These are phyloP conservation scores for Spathaspora sp. DNA, from an alignment of 1,139 yeast genomes.

Conservation along the genomic window DNA sequence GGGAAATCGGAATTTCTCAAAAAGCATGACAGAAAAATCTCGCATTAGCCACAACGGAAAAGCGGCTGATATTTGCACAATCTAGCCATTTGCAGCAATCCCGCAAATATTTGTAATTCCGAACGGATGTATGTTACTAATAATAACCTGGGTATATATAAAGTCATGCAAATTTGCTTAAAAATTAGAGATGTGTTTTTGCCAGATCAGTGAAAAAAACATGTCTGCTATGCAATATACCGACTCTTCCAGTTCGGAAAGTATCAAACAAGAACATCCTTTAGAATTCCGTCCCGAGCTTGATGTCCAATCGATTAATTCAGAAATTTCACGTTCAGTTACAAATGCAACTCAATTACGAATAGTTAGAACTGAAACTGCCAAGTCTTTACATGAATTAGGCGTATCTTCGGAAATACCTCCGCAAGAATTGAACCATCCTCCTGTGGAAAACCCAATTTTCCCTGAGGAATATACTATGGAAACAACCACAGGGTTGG, in stretches of 20 bases:
- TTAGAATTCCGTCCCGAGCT: not conserved
- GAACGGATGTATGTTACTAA: not conserved
- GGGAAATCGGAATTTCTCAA: not conserved
- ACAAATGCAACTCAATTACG: not conserved
- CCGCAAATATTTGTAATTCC: not conserved
- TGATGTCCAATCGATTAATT: not conserved
- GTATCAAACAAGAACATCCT: not conserved
- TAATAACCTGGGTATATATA: not conserved
- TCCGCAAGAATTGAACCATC: constrained; percentile 57
- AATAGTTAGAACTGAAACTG: constrained; percentile 59
- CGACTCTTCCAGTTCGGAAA: not conserved
- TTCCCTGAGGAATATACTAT: constrained; percentile 90
- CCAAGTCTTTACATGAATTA: constrained; percentile 58
- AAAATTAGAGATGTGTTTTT: too few species aligned
- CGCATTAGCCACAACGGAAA: not conserved
- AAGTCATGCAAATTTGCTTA: not conserved
- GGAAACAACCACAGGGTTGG: constrained; percentile 86
- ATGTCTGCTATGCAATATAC: not conserved
- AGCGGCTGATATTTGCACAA: not conserved
- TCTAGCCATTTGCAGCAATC: not conserved
- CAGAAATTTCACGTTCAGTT: constrained; percentile 1
- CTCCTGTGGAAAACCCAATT: constrained; percentile 62
- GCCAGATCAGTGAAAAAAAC: too few species aligned
- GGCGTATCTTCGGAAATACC: constrained; percentile 59
- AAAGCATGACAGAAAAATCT: not conserved